Evolutionary conservation across 345 rosid species (phyloP), one percentile per base, ranked within the genome.

Genomic region (Melastoma malabathricum): DNA sequence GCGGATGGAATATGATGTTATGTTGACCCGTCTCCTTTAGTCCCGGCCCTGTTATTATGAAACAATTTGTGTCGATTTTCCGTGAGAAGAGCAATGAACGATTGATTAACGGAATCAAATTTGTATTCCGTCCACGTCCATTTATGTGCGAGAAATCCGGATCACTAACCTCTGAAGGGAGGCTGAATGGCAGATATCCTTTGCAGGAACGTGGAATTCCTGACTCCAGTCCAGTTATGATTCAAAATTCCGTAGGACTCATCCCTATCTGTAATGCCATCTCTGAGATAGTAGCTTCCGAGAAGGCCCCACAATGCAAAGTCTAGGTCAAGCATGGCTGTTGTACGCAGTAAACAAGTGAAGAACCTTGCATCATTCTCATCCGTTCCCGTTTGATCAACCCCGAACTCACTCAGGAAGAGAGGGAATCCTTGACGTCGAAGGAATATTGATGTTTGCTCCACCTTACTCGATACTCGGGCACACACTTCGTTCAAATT

Each of bases 271-370:
- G 50, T 13, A 0, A 51, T 75, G 4, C 95, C 97, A 58, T 81
- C 68, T 64, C 90, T 77, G 17, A 87, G 20, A 64, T 87, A 82
- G 57, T 84, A 92, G 48, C 95, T 84, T 31, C 97, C 97, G 15
- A 64, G 75, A 1, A 92, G 27, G 0, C 89, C 79, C 98, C 97
- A 87, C 20, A 80, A 41, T 0, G 96, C 82, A 92, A 82, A 87
- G 17, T 92, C 98, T 8, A 76, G 55, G 68, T 92, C 98, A 10
- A 80, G 77, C 15, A 79, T 86, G 15, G 90, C 95, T 0, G 84
- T 83, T 55, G 64, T 58, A 27, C 84, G 72, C 18, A 75, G 58
- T 68, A 87, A 68, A 67, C 98, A 84, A 29, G 73, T 78, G 44
- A 92, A 50, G 60, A 78, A 88, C 54, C 86, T 64, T 22, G 84